A percentile compares a stretch with the other conserved stretches of the same genome.
These are phyloP conservation scores for Aciculosporium take DNA, from an alignment of 2,329 filamentous ascomycete species.

Conservation along the genomic window DNA sequence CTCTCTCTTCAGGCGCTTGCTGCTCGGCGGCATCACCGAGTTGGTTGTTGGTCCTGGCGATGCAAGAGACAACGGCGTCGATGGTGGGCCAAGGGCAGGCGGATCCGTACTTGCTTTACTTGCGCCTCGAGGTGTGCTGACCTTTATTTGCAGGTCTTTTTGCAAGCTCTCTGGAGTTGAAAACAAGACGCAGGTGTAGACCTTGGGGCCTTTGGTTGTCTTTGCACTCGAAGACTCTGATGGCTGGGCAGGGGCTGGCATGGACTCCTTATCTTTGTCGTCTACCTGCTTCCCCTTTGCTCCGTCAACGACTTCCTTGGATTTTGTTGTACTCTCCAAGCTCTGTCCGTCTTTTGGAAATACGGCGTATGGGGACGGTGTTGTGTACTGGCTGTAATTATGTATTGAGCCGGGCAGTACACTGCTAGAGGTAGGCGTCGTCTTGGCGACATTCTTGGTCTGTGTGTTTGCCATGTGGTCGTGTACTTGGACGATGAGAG, in stretches of 20 bases:
- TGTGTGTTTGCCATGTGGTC: constrained; percentile 61
- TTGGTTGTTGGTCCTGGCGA: constrained; percentile 48
- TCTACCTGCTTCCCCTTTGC: constrained; percentile 14
- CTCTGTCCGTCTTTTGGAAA: constrained; percentile 49
- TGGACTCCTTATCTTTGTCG: constrained; percentile 43
- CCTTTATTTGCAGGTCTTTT: constrained; percentile 62
- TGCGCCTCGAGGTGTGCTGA: constrained; percentile 48
- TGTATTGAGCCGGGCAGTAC: constrained; percentile 70
- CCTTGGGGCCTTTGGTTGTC: constrained; percentile 38
- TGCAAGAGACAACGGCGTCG: constrained; percentile 48
- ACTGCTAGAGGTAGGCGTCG: constrained; percentile 41
- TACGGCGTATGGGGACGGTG: constrained; percentile 71
- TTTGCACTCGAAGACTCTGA: constrained; percentile 25
- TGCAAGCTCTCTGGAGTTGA: constrained; percentile 66
- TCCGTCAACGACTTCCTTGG: constrained; percentile 21
- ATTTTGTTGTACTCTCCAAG: constrained; percentile 12
- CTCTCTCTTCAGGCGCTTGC: constrained; percentile 57
- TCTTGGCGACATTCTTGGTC: constrained; percentile 41
- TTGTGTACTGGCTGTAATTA: constrained; percentile 80
- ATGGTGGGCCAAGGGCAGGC: constrained; percentile 43
- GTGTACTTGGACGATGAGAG: constrained; percentile 86
- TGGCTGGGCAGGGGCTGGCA: constrained; percentile 36
- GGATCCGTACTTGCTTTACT: constrained; percentile 18
- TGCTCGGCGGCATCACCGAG: constrained; percentile 44
- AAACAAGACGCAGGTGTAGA: constrained; percentile 70